Evolutionary conservation across 176 grass and related monocot species (phyloP), one percentile per base, ranked within the genome.

Genomic region (Ananas comosus): DNA sequence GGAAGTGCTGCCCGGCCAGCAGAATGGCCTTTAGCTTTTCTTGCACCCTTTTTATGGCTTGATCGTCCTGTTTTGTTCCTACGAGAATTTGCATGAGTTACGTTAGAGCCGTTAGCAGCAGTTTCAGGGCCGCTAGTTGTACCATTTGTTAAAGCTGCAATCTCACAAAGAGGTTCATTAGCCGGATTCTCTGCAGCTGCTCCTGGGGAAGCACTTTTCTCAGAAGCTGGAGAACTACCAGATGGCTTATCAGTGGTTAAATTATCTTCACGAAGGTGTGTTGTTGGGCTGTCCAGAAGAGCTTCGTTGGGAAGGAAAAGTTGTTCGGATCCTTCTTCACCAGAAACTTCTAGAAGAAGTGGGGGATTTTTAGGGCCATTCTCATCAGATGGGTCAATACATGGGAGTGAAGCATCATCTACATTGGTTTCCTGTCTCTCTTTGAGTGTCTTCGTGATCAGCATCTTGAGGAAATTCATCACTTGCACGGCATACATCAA

Each of bases 381-480:
- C 83, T 78, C 80, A 68, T 91, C 88, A 64, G 80, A 80, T 33
- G 78, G 50, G 3, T 86, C 88, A 53, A 69, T 78, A 50, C 68
- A 27, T 3, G 76, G 77, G 64, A 83, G 70, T 50, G 71, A 75
- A 53, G 11, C 66, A 64, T 77, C 57, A 53, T 75, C 83, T 10
- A 74, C 57, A 81, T 78, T 80, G 8, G 73, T 71, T 61, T 91
- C 81, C 53, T 80, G 72, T 82, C 88, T 85, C 50, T 67, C 70
- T 27, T 87, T 80, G 48, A 96, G 81, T 13, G 67, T 76, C 53
- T 77, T 79, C 67, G 85, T 68, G 64, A 97, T 92, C 78, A 97
- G 79, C 79, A 83, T 89, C 83, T 84, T 92, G 42, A 96, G 86
- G 14, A 96, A 76, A 80, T 96, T 96, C 93, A 97, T 97, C 27